phyloP scores from a whole-genome alignment of 2,329 filamentous ascomycete species.

The Pseudopithomyces chartarum region DNA sequence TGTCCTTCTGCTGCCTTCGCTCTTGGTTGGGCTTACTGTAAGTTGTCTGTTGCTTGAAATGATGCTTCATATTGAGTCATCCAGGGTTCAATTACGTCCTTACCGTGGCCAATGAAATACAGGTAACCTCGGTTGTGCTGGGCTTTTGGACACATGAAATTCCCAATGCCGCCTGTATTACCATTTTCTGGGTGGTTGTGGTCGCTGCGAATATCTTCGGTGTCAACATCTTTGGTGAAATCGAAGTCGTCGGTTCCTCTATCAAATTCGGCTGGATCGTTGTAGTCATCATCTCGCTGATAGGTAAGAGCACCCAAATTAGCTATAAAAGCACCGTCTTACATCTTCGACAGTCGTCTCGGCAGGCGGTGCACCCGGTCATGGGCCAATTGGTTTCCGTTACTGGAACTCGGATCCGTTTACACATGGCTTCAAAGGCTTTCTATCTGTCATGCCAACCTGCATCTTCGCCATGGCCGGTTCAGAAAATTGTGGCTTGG shows the following conservation, averaged over 20 bases:
- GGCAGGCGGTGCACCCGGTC: slow-evolving; percentile 50
- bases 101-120: slow-evolving; percentile 48
- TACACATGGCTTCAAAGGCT: slow-evolving; percentile 53
- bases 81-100: slow-evolving; percentile 49
- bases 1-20: slow-evolving; percentile 51
- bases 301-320: slow-evolving; percentile 22
- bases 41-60: neutral
- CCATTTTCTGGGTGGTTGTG: slow-evolving; percentile 51
- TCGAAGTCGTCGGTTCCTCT: slow-evolving; percentile 51
- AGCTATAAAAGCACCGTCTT: neutral
- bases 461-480: slow-evolving; percentile 49
- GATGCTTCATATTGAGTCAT: neutral
- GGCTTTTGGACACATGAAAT: slow-evolving; percentile 52
- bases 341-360: slow-evolving; percentile 41
- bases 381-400: slow-evolving; percentile 49
- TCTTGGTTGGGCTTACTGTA: slow-evolving; percentile 54
- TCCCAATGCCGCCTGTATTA: slow-evolving; percentile 52
- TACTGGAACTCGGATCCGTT: slow-evolving; percentile 51
- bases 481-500: slow-evolving; percentile 51
- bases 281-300: slow-evolving; percentile 53
- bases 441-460: slow-evolving; percentile 43
- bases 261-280: slow-evolving; percentile 57
- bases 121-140: slow-evolving; percentile 49
- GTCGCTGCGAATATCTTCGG: slow-evolving; percentile 48
- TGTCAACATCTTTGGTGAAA: slow-evolving; percentile 53